phyloP scores from a whole-genome alignment of 768 basidiomycete species.

The Thelephora ganbajun region DNA sequence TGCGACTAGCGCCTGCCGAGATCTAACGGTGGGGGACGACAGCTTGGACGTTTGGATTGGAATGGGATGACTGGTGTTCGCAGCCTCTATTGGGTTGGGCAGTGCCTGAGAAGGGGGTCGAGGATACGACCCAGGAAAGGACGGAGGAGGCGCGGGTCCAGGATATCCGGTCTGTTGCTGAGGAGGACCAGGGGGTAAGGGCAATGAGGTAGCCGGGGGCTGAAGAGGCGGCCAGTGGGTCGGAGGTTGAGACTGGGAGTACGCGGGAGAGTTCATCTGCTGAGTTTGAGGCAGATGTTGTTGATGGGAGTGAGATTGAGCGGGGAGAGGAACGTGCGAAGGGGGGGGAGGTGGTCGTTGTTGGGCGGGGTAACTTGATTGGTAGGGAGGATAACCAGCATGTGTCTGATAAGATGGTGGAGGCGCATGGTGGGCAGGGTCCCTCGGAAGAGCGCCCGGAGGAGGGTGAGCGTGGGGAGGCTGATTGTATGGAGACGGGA shows the following conservation, averaged over 20 bases:
- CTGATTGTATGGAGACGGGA: constrained; percentile 27
- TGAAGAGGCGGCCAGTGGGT: constrained; percentile 13
- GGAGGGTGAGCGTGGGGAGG: constrained; percentile 20
- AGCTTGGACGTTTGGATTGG: neutral
- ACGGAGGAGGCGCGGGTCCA: constrained; percentile 19
- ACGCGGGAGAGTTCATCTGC: constrained; percentile 6
- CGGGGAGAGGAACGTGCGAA: constrained; percentile 5
- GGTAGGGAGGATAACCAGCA: constrained; percentile 11
- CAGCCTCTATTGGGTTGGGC: constrained; percentile 16
- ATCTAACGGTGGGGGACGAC: neutral
- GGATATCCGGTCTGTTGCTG: constrained; percentile 11
- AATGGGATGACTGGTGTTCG: neutral
- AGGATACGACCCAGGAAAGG: constrained; percentile 22
- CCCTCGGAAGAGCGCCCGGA: constrained; percentile 15
- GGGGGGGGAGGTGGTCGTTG: constrained; percentile 16
- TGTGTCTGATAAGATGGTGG: constrained; percentile 20
- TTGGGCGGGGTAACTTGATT: constrained; percentile 1
- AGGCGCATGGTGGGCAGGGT: constrained; percentile 22
- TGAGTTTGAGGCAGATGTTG: constrained; percentile 4
- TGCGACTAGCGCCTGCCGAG: constrained; percentile 14
- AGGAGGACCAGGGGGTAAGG: constrained; percentile 4
- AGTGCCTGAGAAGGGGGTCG: constrained; percentile 15
- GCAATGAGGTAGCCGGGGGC: constrained; percentile 7
- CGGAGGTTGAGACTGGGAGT: constrained; percentile 9
- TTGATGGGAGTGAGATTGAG: constrained; percentile 4